Evolutionary conservation across 495 filamentous ascomycete genomes (phyloP).

Genomic region (Lasiosphaeriaceae sp.): DNA sequence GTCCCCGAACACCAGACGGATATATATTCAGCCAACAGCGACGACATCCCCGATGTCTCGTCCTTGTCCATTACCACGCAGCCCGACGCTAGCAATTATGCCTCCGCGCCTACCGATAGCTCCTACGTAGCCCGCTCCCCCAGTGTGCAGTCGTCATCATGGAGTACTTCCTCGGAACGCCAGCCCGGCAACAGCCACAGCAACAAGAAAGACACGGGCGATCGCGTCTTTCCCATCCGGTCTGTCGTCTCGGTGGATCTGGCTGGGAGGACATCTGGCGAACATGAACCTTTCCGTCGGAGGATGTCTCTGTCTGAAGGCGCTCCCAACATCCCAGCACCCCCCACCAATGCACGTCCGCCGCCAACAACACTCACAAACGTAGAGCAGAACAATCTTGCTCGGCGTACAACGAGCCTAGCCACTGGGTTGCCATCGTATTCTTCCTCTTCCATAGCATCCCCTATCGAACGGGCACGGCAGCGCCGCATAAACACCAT

Average conservation of each 20-base stretch:
- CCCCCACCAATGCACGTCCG: not conserved
- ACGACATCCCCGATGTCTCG: not conserved
- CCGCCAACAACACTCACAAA: not conserved
- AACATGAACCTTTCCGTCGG: constrained; percentile 25
- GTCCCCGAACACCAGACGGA: not conserved
- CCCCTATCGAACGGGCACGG: not conserved
- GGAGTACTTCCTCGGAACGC: constrained; percentile 21
- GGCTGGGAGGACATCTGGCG: constrained; percentile 33
- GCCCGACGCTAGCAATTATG: not conserved
- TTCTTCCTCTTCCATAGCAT: not conserved
- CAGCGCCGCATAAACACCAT: constrained; percentile 20
- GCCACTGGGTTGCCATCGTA: not conserved
- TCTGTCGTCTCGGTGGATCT: constrained; percentile 75
- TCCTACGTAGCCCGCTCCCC: not conserved
- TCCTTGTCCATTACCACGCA: not conserved
- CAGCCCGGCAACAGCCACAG: constrained; percentile 24
- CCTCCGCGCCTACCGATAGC: not conserved
- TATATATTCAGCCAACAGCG: no score
- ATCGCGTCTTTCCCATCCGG: constrained; percentile 81
- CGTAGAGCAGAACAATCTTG: not conserved
- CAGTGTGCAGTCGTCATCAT: constrained; percentile 22
- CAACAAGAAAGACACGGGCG: constrained; percentile 37
- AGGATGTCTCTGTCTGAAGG: constrained; percentile 18
- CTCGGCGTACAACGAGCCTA: not conserved
- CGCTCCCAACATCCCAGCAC: not conserved